Evolutionary conservation across 352 stramenopile genomes (phyloP).

Genomic region (Pythium insidiosum): DNA sequence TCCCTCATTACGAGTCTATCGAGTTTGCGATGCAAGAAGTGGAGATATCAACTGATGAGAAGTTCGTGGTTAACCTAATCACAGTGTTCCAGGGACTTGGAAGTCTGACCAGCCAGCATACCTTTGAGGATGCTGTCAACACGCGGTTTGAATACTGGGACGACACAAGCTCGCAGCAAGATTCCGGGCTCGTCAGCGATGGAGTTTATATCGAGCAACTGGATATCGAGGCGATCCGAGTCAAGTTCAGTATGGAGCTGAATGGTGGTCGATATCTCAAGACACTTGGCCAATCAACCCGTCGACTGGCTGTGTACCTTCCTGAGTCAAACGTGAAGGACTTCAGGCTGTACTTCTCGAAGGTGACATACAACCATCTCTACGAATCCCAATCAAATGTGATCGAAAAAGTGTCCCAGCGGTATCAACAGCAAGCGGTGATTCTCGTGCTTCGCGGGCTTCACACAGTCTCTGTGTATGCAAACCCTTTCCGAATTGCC

Average conservation of each 20-base stretch:
- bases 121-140: constrained; percentile 79
- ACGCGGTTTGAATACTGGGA: constrained; percentile 60
- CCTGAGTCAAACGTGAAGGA: constrained; percentile 87
- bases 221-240: constrained; percentile 72
- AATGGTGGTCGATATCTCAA: constrained; percentile 81
- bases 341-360: constrained; percentile 79
- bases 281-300: constrained; percentile 64
- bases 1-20: constrained; percentile 81
- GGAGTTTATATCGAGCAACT: constrained; percentile 86
- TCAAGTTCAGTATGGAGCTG: constrained; percentile 85
- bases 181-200: constrained; percentile 23
- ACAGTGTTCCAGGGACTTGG: constrained; percentile 85
- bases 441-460: constrained; percentile 77
- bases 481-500: constrained; percentile 82
- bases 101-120: constrained; percentile 54
- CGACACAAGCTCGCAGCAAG: constrained; percentile 15
- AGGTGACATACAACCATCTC: constrained; percentile 71
- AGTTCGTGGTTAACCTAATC: constrained; percentile 87
- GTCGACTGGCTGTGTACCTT: constrained; percentile 73
- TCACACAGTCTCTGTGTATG: constrained; percentile 84
- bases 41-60: constrained; percentile 86
- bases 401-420: constrained; percentile 64
- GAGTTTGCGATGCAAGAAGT: constrained; percentile 84
- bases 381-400: constrained; percentile 75
- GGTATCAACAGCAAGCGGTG: constrained; percentile 82